phyloP scores from a whole-genome alignment of 1,284 basidiomycete species.

The Caloboletus inedulis region DNA sequence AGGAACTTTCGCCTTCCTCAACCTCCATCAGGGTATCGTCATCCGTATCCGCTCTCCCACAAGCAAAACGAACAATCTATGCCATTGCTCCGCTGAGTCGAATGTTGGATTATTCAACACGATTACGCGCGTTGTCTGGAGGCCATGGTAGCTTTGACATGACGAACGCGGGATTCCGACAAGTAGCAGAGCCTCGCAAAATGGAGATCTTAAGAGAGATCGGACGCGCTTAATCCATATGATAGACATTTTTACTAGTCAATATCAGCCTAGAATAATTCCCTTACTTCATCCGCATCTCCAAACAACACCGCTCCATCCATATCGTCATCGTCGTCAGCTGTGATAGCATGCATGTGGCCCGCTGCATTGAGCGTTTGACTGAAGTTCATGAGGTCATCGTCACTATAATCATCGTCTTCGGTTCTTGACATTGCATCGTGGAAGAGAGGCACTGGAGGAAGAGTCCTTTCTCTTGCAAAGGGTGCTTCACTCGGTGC shows the following conservation, averaged over 20 bases:
- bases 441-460: slow-evolving; percentile 46
- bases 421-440: slow-evolving; percentile 35
- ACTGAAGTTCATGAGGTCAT: slow-evolving; percentile 69
- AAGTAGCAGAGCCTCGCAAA: slow-evolving; percentile 57
- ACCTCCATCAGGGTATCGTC: slow-evolving; percentile 34
- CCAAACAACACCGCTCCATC: slow-evolving; percentile 72
- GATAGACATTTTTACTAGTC: slow-evolving; percentile 12
- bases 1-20: slow-evolving; percentile 67
- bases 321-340: slow-evolving; percentile 73
- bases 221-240: slow-evolving; percentile 52
- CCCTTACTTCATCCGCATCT: slow-evolving; percentile 71
- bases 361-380: slow-evolving; percentile 63
- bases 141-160: slow-evolving; percentile 82
- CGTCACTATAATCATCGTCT: slow-evolving; percentile 37
- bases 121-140: slow-evolving; percentile 76
- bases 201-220: slow-evolving; percentile 73
- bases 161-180: slow-evolving; percentile 69
- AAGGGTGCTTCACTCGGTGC: slow-evolving; percentile 38
- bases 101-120: slow-evolving; percentile 77
- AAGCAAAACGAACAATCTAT: slow-evolving; percentile 57
- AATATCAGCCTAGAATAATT: slow-evolving; percentile 40
- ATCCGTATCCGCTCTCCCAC: slow-evolving; percentile 32
- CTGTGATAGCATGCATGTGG: slow-evolving; percentile 48
- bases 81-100: slow-evolving; percentile 74
- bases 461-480: slow-evolving; percentile 29